Conservation (phyloP, 2,329 filamentous ascomycete genomes). For the Exophiala bonariae region DNA sequence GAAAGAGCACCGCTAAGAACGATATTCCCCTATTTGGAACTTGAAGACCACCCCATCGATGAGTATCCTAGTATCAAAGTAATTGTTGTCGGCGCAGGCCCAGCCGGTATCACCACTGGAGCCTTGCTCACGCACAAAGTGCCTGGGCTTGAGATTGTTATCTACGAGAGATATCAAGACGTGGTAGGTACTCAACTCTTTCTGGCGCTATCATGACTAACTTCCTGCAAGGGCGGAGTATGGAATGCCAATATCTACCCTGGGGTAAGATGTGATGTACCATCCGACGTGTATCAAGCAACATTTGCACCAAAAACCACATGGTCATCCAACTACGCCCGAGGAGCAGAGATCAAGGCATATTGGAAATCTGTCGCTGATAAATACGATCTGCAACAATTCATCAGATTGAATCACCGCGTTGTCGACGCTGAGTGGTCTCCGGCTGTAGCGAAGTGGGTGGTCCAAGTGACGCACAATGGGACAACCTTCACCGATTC, state of each 20-base stretch:
- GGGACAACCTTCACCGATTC: background rate
- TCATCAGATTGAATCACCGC: conserved; percentile 54
- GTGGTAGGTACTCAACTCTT: conserved; percentile 51
- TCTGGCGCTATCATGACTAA: background rate
- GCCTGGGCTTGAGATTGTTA: conserved; percentile 63
- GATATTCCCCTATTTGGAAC: conserved; percentile 30
- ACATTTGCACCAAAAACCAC: conserved; percentile 67
- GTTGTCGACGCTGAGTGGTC: conserved; percentile 61
- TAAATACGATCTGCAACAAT: conserved; percentile 64
- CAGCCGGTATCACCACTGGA: conserved; percentile 65
- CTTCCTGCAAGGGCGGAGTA: conserved; percentile 4
- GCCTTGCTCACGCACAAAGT: conserved; percentile 68
- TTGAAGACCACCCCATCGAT: conserved; percentile 50
- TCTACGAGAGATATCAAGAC: conserved; percentile 68
- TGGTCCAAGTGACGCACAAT: conserved; percentile 32
- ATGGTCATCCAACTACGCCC: conserved; percentile 68
- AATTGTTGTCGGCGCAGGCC: conserved; percentile 64
- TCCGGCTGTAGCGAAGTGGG: conserved; percentile 55
- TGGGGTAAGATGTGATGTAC: conserved; percentile 67
- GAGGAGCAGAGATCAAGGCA: conserved; percentile 64
- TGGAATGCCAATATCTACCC: conserved; percentile 53
- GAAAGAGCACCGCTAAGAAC: conserved; percentile 30
- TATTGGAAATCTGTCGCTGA: conserved; percentile 65
- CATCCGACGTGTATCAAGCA: conserved; percentile 68
- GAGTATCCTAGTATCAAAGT: conserved; percentile 53